Base-by-base conservation (phyloP, 805 yeast genomes). In the Saccharomycopsis olivae region DNA sequence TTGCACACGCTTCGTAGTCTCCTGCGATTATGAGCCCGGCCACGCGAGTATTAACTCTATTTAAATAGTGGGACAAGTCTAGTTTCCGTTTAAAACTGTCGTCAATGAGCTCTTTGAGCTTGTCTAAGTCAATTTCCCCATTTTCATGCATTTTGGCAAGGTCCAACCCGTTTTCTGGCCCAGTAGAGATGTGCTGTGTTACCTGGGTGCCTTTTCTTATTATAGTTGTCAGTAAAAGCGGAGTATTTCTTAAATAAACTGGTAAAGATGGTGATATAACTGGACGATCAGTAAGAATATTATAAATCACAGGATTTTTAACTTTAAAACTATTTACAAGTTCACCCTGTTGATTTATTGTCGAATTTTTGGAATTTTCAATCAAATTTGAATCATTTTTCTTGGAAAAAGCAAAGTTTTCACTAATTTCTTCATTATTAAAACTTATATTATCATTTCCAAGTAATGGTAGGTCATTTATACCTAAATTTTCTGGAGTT, bases 1-100 rank as follows among this genome's bases (percentile, higher is more conserved):
- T 80, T 0, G 97, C 96, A 14, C 85, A 87, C 2, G 97, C 97
- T 49, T 88, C 96, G 56, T 92, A 92, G 53, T 89, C 92, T 1
- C 97, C 97, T 2, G 89, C 85, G 11, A 92, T 70, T 13, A 92
- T 77, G 9, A 92, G 57, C 0, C 83, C 80, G 0, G 96, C 88
- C 3, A 89, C 65, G 1, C 65, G 65, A 1, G 74, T 66, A 46
- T 76, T 69, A 28, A 92, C 68, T 37, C 98, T 64, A 2, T 62
- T 44, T 18, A 86, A 59, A 53, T 88, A 92, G 47, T 73, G 77
- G 0, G 73, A 69, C 41, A 75, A 51, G 50, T 85, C 75, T n/a
- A 92, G 57, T 2, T 69, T 52, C 46, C 76, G 74, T 3, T 78
- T 76, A 52, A 92, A 92, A 2, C 96, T 85, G 49, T 78, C 81